Conservation (phyloP, 192 early-diverging fungal genomes). For the Podila horticola region DNA sequence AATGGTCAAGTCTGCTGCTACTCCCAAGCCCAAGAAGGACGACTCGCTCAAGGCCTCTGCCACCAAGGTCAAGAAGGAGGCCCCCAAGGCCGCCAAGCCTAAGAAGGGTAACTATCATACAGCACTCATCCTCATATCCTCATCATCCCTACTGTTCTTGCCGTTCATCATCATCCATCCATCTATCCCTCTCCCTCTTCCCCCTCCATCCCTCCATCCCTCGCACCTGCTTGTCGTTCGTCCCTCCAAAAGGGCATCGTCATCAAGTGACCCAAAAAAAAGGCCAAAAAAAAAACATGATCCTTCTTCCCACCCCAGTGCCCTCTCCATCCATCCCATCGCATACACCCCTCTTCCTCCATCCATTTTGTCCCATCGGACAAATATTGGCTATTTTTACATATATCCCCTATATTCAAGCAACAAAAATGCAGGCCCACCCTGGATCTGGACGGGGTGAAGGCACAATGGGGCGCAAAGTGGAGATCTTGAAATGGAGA, state of each 20-base stretch:
- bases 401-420: too few species aligned
- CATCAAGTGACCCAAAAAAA: not conserved
- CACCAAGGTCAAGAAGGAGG: conserved; percentile 1
- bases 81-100: conserved; percentile 23
- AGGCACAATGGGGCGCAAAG: too few species aligned
- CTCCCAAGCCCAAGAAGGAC: not conserved
- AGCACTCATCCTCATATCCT: not conserved
- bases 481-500: too few species aligned
- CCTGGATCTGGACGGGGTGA: too few species aligned
- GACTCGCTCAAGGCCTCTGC: not conserved
- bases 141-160: not conserved
- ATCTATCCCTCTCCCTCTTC: not conserved
- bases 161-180: not conserved
- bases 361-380: too few species aligned
- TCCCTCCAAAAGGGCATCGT: not conserved
- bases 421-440: too few species aligned
- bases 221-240: not conserved
- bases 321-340: too few species aligned
- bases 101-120: conserved; percentile 12
- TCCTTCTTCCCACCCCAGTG: not conserved
- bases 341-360: too few species aligned
- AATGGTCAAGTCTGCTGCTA: conserved; percentile 15
- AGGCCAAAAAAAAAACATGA: not conserved
- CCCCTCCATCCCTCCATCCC: not conserved
- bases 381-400: too few species aligned